Conservation (phyloP, 345 rosid genomes). For the Lagerstroemia speciosa region DNA sequence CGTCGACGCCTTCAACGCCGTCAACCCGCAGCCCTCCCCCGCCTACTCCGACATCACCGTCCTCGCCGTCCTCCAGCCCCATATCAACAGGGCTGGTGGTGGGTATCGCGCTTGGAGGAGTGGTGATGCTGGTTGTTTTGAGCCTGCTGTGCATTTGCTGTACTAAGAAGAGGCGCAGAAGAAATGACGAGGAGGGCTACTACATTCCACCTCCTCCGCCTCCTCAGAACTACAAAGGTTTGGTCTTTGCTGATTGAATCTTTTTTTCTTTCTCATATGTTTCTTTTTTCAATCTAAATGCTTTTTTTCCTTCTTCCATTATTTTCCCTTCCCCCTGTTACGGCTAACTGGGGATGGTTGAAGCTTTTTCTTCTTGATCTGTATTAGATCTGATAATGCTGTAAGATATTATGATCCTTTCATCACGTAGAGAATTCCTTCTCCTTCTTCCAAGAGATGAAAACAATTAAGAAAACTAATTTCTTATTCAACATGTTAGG, state of each 20-base stretch:
- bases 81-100: conserved; percentile 54
- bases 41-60: conserved; percentile 17
- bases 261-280: too few relatives aligned
- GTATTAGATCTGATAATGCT: too few relatives aligned
- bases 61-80: conserved; percentile 22
- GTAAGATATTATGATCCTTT: not conserved
- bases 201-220: conserved; percentile 40
- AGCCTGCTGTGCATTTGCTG: conserved; percentile 45
- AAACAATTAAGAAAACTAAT: too few relatives aligned
- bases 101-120: conserved; percentile 64
- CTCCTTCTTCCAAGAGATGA: not conserved
- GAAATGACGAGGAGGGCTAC: conserved; percentile 28
- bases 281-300: not conserved
- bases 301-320: not conserved
- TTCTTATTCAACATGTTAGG: too few relatives aligned
- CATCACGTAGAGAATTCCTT: not conserved
- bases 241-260: conserved; percentile 6
- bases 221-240: conserved; percentile 43
- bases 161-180: conserved; percentile 42
- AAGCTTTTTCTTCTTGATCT: too few relatives aligned
- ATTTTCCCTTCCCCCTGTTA: not conserved
- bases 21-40: conserved; percentile 18
- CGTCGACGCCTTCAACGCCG: too few relatives aligned
- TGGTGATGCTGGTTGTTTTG: conserved; percentile 30
- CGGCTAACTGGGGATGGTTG: not conserved